Conservation (phyloP, 1,284 basidiomycete species). For the Tilletia setariae region DNA sequence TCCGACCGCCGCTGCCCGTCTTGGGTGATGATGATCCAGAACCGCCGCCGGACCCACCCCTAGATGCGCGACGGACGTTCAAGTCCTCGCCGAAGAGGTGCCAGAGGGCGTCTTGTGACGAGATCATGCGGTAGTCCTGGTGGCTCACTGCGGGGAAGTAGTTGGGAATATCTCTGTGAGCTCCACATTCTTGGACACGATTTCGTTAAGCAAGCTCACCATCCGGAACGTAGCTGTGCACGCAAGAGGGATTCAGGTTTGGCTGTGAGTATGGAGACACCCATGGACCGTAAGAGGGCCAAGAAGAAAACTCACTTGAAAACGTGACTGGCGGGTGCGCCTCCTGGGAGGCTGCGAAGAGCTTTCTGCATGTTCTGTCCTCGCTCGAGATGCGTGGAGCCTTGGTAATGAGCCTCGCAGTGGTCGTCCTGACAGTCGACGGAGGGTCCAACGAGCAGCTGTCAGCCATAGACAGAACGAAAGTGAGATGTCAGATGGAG, state of each 20-base stretch:
- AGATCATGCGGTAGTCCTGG: slow-evolving; percentile 42
- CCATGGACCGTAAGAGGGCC: not conserved
- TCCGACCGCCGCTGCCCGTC: too few relatives aligned
- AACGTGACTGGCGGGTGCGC: slow-evolving; percentile 6
- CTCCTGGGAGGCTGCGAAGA: slow-evolving; percentile 12
- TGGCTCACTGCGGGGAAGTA: slow-evolving; percentile 34
- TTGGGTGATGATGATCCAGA: too few relatives aligned
- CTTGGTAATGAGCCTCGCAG: slow-evolving; percentile 44
- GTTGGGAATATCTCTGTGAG: slow-evolving; percentile 16
- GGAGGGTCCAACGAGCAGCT: too few relatives aligned
- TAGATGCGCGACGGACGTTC: slow-evolving; percentile 1
- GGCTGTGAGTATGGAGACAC: not conserved
- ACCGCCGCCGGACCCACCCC: too few relatives aligned
- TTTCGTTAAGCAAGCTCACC: not conserved
- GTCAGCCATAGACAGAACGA: not conserved
- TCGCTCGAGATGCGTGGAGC: slow-evolving; percentile 35
- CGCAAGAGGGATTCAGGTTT: not conserved
- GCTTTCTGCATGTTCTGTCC: slow-evolving; percentile 37
- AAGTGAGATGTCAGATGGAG: not conserved
- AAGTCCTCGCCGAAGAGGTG: slow-evolving; percentile 30
- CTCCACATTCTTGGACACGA: not conserved
- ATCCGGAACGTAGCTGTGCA: not conserved
- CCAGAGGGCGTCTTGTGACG: slow-evolving; percentile 30
- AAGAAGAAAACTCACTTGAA: slow-evolving; percentile 16
- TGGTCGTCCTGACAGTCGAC: slow-evolving; percentile 28